phyloP scores from a whole-genome alignment of 2,329 filamentous ascomycete species.

The Sclerotinia trifoliorum region DNA sequence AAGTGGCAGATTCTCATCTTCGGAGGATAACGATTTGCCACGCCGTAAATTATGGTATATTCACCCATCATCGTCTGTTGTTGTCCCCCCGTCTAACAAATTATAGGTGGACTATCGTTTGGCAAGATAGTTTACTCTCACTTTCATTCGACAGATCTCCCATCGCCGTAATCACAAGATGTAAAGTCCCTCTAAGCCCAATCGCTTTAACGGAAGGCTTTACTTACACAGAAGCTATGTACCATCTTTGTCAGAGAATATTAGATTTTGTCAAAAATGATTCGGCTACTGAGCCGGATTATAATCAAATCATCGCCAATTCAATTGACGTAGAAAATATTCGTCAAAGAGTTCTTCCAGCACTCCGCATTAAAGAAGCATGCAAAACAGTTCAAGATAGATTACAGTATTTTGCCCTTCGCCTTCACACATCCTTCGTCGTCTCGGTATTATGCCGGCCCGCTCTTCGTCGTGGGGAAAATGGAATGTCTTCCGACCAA shows the following conservation, averaged over 20 bases:
- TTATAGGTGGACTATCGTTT: slow-evolving; percentile 58
- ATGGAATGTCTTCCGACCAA: slow-evolving; percentile 49
- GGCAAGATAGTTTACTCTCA: slow-evolving; percentile 66
- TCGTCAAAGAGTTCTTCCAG: slow-evolving; percentile 49
- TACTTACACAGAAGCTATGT: slow-evolving; percentile 64
- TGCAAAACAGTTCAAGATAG: slow-evolving; percentile 63
- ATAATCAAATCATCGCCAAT: slow-evolving; percentile 54
- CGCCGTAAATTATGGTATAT: slow-evolving; percentile 38
- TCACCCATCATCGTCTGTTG: not conserved
- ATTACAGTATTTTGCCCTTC: slow-evolving; percentile 62
- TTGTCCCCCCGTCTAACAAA: slow-evolving; percentile 19
- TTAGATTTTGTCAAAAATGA: slow-evolving; percentile 44
- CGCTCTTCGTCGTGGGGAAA: slow-evolving; percentile 53
- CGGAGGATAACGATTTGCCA: slow-evolving; percentile 37
- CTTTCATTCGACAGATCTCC: slow-evolving; percentile 65
- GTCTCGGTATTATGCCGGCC: slow-evolving; percentile 65
- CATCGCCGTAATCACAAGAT: slow-evolving; percentile 51
- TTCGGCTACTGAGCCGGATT: slow-evolving; percentile 31
- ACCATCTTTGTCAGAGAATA: slow-evolving; percentile 61
- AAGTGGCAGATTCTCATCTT: slow-evolving; percentile 31
- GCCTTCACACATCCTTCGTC: slow-evolving; percentile 64
- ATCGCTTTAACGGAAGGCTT: slow-evolving; percentile 52
- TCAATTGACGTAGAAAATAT: slow-evolving; percentile 49
- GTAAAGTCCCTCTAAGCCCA: slow-evolving; percentile 52
- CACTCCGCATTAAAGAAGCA: slow-evolving; percentile 57